phyloP scores from a whole-genome alignment of 1,139 yeast species.

The Lodderomyces theae region DNA sequence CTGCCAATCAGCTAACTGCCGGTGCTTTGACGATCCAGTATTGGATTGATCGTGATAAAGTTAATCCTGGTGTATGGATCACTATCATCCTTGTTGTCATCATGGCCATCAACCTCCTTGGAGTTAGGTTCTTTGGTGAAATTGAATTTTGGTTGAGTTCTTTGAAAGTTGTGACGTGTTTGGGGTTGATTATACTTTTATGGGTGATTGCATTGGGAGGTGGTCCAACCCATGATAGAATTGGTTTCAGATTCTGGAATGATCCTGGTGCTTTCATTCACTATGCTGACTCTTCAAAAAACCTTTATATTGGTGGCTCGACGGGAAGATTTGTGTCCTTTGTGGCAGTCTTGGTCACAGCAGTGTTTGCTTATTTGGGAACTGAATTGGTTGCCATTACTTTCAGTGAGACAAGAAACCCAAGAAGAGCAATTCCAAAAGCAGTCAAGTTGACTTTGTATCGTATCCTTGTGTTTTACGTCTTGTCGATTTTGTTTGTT shows the following conservation, averaged over 20 bases:
- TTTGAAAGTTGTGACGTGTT: conserved; percentile 57
- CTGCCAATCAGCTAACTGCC: conserved; percentile 63
- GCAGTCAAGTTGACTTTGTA: conserved; percentile 74
- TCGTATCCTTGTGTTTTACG: conserved; percentile 71
- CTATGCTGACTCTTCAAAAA: conserved; percentile 31
- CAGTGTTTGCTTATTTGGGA: conserved; percentile 76
- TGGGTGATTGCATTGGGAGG: conserved; percentile 56
- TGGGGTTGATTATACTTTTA: conserved; percentile 50
- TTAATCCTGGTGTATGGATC: conserved; percentile 62
- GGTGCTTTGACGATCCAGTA: conserved; percentile 60
- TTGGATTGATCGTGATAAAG: conserved; percentile 49
- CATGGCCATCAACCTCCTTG: conserved; percentile 55
- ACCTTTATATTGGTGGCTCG: conserved; percentile 21
- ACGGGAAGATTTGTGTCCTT: conserved; percentile 58
- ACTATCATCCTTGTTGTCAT: conserved; percentile 49
- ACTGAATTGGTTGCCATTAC: conserved; percentile 70
- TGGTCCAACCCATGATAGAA: conserved; percentile 57
- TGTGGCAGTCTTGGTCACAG: conserved; percentile 63
- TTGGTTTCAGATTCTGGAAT: conserved; percentile 67
- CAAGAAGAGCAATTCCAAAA: conserved; percentile 71
- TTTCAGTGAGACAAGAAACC: conserved; percentile 75
- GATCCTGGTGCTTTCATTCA: conserved; percentile 60
- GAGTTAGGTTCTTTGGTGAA: conserved; percentile 62
- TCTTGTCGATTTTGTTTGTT: conserved; percentile 60
- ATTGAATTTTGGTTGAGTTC: conserved; percentile 66